Evolutionary conservation across 345 rosid species (phyloP).

Genomic region (Linum tenue): DNA sequence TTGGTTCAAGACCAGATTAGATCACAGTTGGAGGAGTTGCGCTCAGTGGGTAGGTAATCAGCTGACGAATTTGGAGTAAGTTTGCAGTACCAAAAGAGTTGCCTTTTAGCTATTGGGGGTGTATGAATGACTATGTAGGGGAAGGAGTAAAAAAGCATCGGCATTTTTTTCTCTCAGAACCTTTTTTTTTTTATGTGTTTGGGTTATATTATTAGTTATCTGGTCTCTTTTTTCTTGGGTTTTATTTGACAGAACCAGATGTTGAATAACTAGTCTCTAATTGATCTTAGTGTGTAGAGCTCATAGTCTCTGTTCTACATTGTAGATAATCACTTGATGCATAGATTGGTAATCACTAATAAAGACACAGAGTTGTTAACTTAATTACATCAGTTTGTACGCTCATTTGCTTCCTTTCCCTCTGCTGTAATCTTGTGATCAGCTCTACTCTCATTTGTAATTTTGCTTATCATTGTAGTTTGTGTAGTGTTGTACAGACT

Average conservation of each 20-base stretch:
- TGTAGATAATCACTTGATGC: slow-evolving; percentile 33
- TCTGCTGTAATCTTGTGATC: too few species aligned
- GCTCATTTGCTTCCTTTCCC: too few species aligned
- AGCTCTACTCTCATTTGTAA: neutral
- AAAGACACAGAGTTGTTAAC: slow-evolving; percentile 13
- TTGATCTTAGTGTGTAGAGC: slow-evolving; percentile 15
- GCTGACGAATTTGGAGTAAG: neutral
- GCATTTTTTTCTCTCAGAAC: slow-evolving; percentile 1
- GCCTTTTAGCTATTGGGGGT: neutral
- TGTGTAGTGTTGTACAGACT: too few species aligned
- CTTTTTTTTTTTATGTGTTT: slow-evolving; percentile 9
- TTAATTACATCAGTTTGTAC: neutral
- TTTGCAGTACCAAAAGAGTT: neutral
- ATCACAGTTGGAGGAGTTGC: slow-evolving; percentile 31
- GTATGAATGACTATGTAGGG: slow-evolving; percentile 14
- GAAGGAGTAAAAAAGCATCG: slow-evolving; percentile 23
- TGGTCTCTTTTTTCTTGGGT: neutral
- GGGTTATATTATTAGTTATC: neutral
- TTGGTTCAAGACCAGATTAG: slow-evolving; percentile 18
- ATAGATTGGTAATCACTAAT: slow-evolving; percentile 25
- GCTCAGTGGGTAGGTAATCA: slow-evolving; percentile 33
- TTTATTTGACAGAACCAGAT: slow-evolving; percentile 23
- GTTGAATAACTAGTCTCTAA: slow-evolving; percentile 35
- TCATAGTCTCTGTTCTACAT: slow-evolving; percentile 19
- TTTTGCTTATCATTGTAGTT: too few species aligned